phyloP scores from a whole-genome alignment of 768 basidiomycete genomes.

The Saitozyma sp. region DNA sequence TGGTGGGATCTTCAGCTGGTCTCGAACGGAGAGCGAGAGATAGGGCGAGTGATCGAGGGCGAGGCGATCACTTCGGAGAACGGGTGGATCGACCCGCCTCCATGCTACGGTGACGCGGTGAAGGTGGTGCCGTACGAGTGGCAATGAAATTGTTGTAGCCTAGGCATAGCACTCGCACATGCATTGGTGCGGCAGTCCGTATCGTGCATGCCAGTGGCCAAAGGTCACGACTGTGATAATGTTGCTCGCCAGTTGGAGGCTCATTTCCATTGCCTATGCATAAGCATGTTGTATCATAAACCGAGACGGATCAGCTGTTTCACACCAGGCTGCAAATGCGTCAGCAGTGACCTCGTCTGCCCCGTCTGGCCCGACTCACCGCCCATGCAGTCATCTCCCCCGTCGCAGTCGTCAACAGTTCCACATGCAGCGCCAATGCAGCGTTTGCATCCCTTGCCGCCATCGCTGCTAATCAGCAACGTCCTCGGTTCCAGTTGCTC shows the following conservation, averaged over 20 bases:
- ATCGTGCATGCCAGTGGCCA: too few species aligned
- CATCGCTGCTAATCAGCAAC: slow-evolving; percentile 64
- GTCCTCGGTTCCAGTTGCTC: slow-evolving; percentile 22
- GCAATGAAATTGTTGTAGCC: too few species aligned
- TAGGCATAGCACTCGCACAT: too few species aligned
- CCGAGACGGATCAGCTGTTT: slow-evolving; percentile 70
- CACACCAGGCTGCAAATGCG: slow-evolving; percentile 81
- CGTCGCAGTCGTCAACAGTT: slow-evolving; percentile 75
- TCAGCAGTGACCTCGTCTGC: background rate
- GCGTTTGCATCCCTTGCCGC: slow-evolving; percentile 71
- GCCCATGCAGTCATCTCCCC: slow-evolving; percentile 65
- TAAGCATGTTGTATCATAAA: slow-evolving; percentile 11
- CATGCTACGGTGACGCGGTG: slow-evolving; percentile 39
- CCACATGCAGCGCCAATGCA: slow-evolving; percentile 80
- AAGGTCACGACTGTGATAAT: too few species aligned
- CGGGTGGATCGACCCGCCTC: slow-evolving; percentile 45
- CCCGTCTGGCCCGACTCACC: slow-evolving; percentile 28
- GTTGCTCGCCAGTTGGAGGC: too few species aligned
- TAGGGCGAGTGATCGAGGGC: slow-evolving; percentile 39
- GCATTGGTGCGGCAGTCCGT: too few species aligned
- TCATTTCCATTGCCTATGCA: too few species aligned
- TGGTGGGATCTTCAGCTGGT: slow-evolving; percentile 41
- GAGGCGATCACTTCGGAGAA: slow-evolving; percentile 34
- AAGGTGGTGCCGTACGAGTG: slow-evolving; percentile 26
- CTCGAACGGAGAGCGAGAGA: slow-evolving; percentile 18